Percentiles rank a stretch among this genome's conserved stretches.
Evolutionary conservation across 139 green algal species (phyloP).

Genomic region (Volvox africanus): DNA sequence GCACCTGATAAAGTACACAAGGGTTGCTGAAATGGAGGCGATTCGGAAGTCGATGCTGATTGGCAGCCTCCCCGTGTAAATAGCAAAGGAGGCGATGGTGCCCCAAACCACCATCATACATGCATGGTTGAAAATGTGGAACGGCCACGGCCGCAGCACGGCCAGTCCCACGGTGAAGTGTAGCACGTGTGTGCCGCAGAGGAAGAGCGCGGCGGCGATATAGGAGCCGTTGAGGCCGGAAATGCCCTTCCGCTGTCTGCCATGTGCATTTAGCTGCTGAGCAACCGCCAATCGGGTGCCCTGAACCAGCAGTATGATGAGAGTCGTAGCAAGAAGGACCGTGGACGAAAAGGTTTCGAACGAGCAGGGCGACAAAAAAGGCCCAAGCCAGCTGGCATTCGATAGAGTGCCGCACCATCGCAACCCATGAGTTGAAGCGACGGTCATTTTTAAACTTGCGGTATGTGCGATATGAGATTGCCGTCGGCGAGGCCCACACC

Average conservation of each 20-base stretch:
- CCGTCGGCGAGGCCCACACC: not conserved
- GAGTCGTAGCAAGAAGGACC: not conserved
- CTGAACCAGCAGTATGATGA: conserved; percentile 14
- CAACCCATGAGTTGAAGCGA: not conserved
- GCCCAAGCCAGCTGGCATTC: conserved; percentile 5
- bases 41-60: conserved; percentile 28
- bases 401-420: conserved; percentile 9
- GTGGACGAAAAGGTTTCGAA: conserved; percentile 7
- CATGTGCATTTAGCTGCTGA: not conserved
- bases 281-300: not conserved
- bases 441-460: not conserved
- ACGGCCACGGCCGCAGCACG: not conserved
- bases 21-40: not conserved
- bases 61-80: conserved; percentile 4
- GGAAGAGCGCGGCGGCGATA: conserved; percentile 26
- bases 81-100: not conserved
- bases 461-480: not conserved
- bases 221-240: conserved; percentile 17
- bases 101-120: not conserved
- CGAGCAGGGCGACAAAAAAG: not conserved
- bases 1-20: conserved; percentile 38
- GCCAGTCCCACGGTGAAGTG: conserved; percentile 15
- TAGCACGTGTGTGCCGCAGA: conserved; percentile 1
- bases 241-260: not conserved
- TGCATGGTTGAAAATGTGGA: conserved; percentile 26